Evolutionary conservation across 208 protist genomes (phyloP).

Genomic region (Wallacemonas sp.): DNA sequence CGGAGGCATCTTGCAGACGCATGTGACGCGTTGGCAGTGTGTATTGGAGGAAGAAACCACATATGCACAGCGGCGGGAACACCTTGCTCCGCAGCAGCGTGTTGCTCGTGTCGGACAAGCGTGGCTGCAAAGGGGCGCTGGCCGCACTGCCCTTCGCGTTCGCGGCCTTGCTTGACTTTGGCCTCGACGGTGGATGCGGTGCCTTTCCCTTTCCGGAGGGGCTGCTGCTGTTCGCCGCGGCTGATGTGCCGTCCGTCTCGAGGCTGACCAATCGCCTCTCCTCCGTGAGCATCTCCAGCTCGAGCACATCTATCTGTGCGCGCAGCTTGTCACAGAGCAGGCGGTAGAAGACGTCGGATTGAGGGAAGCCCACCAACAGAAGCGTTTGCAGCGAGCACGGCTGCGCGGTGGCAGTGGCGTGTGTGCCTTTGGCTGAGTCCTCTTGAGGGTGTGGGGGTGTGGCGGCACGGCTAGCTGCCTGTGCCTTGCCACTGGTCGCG

Average conservation of each 20-base stretch:
- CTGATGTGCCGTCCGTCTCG: not conserved
- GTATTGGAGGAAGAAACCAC: conserved; percentile 67
- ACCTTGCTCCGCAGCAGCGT: conserved; percentile 15
- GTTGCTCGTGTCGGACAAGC: not conserved
- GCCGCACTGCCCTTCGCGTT: conserved; percentile 10
- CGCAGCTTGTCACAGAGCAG: conserved; percentile 41
- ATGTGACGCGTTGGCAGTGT: conserved; percentile 55
- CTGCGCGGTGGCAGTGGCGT: not conserved
- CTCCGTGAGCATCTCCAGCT: conserved; percentile 41
- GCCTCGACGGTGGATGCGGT: not conserved
- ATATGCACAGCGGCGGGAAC: conserved; percentile 65
- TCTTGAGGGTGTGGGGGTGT: not conserved
- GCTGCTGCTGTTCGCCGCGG: conserved; percentile 4
- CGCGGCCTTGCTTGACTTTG: not conserved
- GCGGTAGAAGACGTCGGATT: conserved; percentile 53
- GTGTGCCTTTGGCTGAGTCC: not conserved
- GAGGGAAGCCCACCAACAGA: conserved; percentile 70
- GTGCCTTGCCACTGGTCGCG: not conserved
- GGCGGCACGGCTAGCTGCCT: not conserved
- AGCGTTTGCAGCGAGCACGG: conserved; percentile 20
- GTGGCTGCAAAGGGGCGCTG: not conserved
- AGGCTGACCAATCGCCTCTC: conserved; percentile 3
- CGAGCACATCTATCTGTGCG: conserved; percentile 30
- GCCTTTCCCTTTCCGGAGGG: conserved; percentile 1
- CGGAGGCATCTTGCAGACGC: conserved; percentile 37